Conservation (phyloP, 805 yeast species). For the Lipomyces sp. region DNA sequence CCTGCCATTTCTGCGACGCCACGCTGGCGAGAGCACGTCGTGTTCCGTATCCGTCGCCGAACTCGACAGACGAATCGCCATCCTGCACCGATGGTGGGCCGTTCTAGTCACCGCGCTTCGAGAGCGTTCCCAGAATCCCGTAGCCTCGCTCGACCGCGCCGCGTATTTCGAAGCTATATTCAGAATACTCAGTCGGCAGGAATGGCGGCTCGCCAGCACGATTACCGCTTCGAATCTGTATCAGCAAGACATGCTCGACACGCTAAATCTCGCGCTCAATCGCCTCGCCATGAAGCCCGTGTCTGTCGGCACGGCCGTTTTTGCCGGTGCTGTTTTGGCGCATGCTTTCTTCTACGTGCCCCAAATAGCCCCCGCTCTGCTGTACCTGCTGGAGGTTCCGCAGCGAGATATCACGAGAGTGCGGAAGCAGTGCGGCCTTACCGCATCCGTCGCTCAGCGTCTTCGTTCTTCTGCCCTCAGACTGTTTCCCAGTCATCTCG, state of each 20-base stretch:
- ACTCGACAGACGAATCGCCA: conserved; percentile 30
- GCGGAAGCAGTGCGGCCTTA: conserved; percentile 10
- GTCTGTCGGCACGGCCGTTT: conserved; percentile 58
- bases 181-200: conserved; percentile 39
- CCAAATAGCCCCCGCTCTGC: conserved; percentile 48
- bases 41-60: conserved; percentile 26
- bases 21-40: conserved; percentile 32
- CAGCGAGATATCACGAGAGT: conserved; percentile 34
- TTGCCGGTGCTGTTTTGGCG: conserved; percentile 69
- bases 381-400: conserved; percentile 34
- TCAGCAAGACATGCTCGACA: conserved; percentile 43
- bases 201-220: conserved; percentile 37
- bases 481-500: conserved; percentile 34
- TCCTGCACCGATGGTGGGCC: conserved; percentile 42
- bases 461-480: background rate
- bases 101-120: conserved; percentile 36
- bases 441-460: background rate
- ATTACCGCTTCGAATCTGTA: conserved; percentile 19
- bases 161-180: conserved; percentile 43
- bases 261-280: conserved; percentile 52
- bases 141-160: conserved; percentile 39
- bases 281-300: conserved; percentile 50
- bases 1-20: conserved; percentile 40
- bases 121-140: conserved; percentile 28
- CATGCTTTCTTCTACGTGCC: conserved; percentile 56